phyloP scores from a whole-genome alignment of 1,284 basidiomycete genomes.

The Mycosarcoma mackinlayi region DNA sequence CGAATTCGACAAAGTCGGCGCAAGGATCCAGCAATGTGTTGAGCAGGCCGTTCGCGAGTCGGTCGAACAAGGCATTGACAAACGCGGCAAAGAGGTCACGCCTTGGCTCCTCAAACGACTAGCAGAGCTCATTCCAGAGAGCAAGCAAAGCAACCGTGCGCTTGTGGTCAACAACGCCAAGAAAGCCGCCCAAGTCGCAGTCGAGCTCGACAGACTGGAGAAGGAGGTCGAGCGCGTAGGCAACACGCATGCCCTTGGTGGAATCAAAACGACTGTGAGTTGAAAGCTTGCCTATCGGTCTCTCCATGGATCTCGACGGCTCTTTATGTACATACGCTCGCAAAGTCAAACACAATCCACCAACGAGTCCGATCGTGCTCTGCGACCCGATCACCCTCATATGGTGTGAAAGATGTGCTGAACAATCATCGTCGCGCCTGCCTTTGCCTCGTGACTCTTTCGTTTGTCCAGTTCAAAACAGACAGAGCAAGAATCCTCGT shows the following conservation, averaged over 20 bases:
- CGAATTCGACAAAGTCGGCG: slow-evolving; percentile 77
- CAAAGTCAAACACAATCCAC: not conserved
- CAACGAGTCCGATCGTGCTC: too few species aligned
- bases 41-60: slow-evolving; percentile 87
- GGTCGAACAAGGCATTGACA: slow-evolving; percentile 82
- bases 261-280: slow-evolving; percentile 30
- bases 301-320: not conserved
- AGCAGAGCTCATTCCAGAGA: slow-evolving; percentile 80
- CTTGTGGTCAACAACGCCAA: slow-evolving; percentile 91
- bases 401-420: slow-evolving; percentile 15
- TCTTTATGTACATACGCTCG: slow-evolving; percentile 22
- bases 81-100: slow-evolving; percentile 88
- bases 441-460: not conserved
- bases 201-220: slow-evolving; percentile 77
- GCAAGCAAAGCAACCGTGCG: slow-evolving; percentile 77
- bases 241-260: slow-evolving; percentile 32
- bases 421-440: slow-evolving; percentile 9
- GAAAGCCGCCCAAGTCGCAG: slow-evolving; percentile 84
- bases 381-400: not conserved
- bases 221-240: slow-evolving; percentile 18
- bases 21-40: slow-evolving; percentile 80
- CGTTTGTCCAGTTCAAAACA: not conserved
- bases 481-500: slow-evolving; percentile 40
- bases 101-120: slow-evolving; percentile 93
- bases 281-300: slow-evolving; percentile 2